Evolutionary conservation across 2,329 filamentous ascomycete species (phyloP), one percentile per base, ranked within the genome.

Genomic region (Cercospora sp.): DNA sequence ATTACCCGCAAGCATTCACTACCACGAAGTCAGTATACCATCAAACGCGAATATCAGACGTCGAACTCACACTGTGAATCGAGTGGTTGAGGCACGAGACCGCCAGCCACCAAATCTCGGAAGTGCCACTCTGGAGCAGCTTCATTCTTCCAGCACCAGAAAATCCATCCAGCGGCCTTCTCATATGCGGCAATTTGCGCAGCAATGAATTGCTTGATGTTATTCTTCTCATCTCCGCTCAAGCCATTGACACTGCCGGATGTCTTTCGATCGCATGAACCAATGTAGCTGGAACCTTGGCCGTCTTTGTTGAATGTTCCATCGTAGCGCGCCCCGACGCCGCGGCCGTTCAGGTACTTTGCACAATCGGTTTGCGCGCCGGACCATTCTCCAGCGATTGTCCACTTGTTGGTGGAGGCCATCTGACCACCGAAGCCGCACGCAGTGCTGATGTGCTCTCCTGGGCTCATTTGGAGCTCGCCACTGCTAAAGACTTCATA

Each of bases 121-220:
- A 84, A 83, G 66, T 84, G 80, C 82, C 82, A 84, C 70, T 84
- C 82, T 2, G 82, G 82, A 37, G 82, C 81, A 26, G 78, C 78
- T 73, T 85, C 82, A 1, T 81, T 84, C 78, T 83, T 83, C 82
- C 82, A 84, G 4, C 80, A 82, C 83, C 83, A 84, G 75, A 83
- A 84, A 71, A 84, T 82, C 82, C 82, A 85, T 1, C 82, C 82
- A 2, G 71, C 77, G 4, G 81, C 81, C 77, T 82, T 82, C 76
- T 85, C 83, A 65, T 78, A 84, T 0, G 80, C 82, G 43, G 81
- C 79, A 3, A 85, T 79, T 72, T 84, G 82, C 8, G 82, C 82
- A 70, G 81, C 79, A 71, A 84, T 83, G 72, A 81, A 84, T 32
- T 76, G 75, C 21, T 79, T 75, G 63, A 84, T 79, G 74, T 83